These are phyloP conservation scores for Globisporangium nunn DNA, from an alignment of 352 stramenopile genomes.

Conservation along the genomic window DNA sequence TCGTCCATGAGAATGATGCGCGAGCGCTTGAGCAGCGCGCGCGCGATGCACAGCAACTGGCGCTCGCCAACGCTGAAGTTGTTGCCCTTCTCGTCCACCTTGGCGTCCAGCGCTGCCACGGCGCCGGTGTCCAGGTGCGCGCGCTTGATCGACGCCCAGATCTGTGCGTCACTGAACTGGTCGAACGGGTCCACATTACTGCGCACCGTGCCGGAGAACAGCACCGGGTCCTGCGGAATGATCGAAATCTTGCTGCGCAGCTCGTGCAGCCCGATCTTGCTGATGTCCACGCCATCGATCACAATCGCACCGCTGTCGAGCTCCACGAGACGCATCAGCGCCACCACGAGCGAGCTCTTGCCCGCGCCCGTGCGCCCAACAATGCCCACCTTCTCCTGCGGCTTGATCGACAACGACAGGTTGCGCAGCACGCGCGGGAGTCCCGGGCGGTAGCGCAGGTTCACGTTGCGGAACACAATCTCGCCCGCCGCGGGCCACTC, in stretches of 20 bases:
- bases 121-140: constrained; percentile 51
- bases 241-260: constrained; percentile 45
- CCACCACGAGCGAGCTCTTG: constrained; percentile 77
- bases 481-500: constrained; percentile 66
- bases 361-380: constrained; percentile 70
- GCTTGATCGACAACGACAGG: constrained; percentile 57
- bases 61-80: constrained; percentile 96
- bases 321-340: constrained; percentile 83
- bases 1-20: constrained; percentile 97
- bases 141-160: constrained; percentile 60
- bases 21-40: constrained; percentile 89
- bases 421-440: constrained; percentile 34
- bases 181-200: constrained; percentile 86
- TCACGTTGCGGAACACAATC: constrained; percentile 77
- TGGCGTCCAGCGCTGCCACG: constrained; percentile 34
- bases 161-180: constrained; percentile 61
- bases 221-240: constrained; percentile 86
- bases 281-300: constrained; percentile 29
- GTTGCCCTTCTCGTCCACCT: constrained; percentile 83
- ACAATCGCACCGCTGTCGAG: constrained; percentile 33
- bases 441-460: constrained; percentile 71
- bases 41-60: constrained; percentile 93
- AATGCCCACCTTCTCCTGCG: constrained; percentile 64
- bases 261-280: constrained; percentile 19
- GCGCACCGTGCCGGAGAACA: constrained; percentile 87